Evolutionary conservation across 2,329 filamentous ascomycete species (phyloP).

Genomic region (Botrytis hyacinthi): DNA sequence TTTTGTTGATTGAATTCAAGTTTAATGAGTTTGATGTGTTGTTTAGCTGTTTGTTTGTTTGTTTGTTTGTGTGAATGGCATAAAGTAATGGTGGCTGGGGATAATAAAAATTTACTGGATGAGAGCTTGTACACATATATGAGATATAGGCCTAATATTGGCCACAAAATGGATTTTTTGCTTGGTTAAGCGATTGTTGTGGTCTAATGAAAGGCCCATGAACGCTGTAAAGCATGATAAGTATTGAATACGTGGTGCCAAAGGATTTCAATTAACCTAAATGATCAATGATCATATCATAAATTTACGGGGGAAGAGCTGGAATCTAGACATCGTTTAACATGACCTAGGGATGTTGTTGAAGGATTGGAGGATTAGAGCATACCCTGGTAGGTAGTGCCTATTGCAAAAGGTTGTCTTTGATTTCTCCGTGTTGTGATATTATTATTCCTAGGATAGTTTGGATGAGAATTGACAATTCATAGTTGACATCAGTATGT

Average conservation of each 20-base stretch:
- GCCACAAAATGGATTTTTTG: background rate
- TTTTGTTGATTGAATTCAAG: background rate
- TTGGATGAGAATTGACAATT: background rate
- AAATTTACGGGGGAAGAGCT: background rate
- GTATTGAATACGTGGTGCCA: conserved; percentile 16
- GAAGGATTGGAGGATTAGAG: background rate
- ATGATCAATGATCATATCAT: background rate
- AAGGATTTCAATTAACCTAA: background rate
- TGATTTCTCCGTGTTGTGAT: background rate
- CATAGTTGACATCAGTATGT: background rate
- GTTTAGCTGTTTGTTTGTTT: background rate
- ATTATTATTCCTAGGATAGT: background rate
- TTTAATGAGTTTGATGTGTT: background rate
- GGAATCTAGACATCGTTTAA: background rate
- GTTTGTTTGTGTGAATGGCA: background rate
- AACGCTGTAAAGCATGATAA: conserved; percentile 6
- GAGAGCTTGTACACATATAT: conserved; percentile 16
- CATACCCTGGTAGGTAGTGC: background rate
- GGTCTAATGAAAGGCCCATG: background rate
- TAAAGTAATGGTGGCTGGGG: background rate
- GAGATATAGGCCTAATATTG: background rate
- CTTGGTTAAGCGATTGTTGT: conserved; percentile 8
- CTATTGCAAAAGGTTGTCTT: background rate
- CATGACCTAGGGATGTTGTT: background rate
- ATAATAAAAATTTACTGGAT: background rate